Evolutionary conservation across 208 protist genomes (phyloP), one percentile per base, ranked within the genome.

Genomic region (Trypanosoma grayi): DNA sequence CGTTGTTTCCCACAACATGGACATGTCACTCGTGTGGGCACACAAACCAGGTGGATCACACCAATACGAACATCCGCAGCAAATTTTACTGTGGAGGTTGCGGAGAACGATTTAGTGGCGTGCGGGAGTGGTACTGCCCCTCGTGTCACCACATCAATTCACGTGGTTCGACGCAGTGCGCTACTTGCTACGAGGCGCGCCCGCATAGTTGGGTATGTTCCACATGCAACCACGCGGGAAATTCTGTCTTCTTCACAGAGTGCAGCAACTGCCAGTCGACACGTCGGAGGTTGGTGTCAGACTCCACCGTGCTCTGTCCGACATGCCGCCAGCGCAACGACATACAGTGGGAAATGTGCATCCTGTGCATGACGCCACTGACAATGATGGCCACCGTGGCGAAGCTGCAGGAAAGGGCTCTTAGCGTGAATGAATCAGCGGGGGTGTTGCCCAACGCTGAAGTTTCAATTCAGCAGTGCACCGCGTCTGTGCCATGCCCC

Each of bases 311-410:
- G 34, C 55, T 54, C 27, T 94, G 88, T 64, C 13, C 40, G 6
- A 40, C 30, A 2, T 94, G 88, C 46, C 36, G 46, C 10, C 68
- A 71, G 14, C 78, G 69, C 25, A 90, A 92, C 56, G 88, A 91
- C 59, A 74, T 78, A 16, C 80, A 84, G 14, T 94, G 84, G 84
- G 84, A 94, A 60, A 61, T 94, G 46, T 94, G 88, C 54, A 63
- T 71, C 44, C n/a, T 59, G 13, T 77, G 71, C 40, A 66, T 77
- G 63, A 50, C 51, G 18, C 64, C 63, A 16, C 39, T 77, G 20
- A 53, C 58, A 24, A 55, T 75, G 57, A 52, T 93, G 87, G 22
- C 41, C 77, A 73, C 57, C 64, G 45, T 83, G 68, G 10, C 20
- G 31, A 64, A 52, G 31, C 24, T 55, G 2, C 30, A 54, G 22